These are phyloP conservation scores for Candida cerambycidarum DNA, from an alignment of 805 yeast species.

Conservation along the genomic window DNA sequence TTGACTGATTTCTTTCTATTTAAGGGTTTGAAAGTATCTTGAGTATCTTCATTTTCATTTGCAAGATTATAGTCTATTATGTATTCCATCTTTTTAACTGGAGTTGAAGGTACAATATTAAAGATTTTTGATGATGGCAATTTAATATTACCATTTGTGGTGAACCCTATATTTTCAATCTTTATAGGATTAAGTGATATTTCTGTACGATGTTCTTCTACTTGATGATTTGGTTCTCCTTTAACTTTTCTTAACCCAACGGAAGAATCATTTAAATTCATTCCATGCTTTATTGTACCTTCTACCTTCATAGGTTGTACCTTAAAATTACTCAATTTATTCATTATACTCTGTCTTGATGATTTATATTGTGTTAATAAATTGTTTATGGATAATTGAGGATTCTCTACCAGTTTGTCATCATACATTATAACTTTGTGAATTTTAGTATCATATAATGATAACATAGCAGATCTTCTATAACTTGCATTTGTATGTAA, in stretches of 20 bases:
- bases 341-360: conserved; percentile 21
- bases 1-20: conserved; percentile 35
- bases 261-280: conserved; percentile 42
- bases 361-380: conserved; percentile 39
- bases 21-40: conserved; percentile 8
- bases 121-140: conserved; percentile 49
- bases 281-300: conserved; percentile 26
- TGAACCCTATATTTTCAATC: conserved; percentile 38
- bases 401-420: conserved; percentile 27
- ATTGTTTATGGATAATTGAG: conserved; percentile 39
- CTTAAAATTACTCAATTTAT: conserved; percentile 12
- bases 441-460: conserved; percentile 37
- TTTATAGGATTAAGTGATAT: conserved; percentile 12
- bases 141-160: conserved; percentile 49
- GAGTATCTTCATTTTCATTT: background rate
- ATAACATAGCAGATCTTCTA: conserved; percentile 46
- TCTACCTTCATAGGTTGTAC: conserved; percentile 1
- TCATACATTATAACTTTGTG: conserved; percentile 35
- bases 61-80: conserved; percentile 6
- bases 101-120: conserved; percentile 62
- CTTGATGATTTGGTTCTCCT: background rate
- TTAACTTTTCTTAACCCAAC: conserved; percentile 31
- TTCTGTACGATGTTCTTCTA: background rate
- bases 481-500: conserved; percentile 45
- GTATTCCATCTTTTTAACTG: conserved; percentile 59